Percentiles rank a stretch among this genome's conserved stretches.
Conservation (phyloP, 2,329 filamentous ascomycete species). For the Atkinsonella hypoxylon region DNA sequence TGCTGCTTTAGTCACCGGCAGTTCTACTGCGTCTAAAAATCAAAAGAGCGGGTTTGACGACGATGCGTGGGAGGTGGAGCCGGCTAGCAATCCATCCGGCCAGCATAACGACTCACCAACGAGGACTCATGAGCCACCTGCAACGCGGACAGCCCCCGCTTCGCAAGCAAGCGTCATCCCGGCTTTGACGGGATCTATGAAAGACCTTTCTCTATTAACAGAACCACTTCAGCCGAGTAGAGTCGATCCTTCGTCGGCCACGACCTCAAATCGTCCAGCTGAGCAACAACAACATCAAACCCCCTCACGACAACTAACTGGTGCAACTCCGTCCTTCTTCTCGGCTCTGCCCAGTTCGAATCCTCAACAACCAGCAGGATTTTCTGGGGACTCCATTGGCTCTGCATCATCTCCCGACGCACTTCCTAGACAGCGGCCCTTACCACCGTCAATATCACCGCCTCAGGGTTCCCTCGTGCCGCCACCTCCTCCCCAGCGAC, state of each 20-base stretch:
- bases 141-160: constrained; percentile 9
- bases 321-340: constrained; percentile 50
- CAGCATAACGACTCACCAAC: constrained; percentile 32
- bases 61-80: constrained; percentile 94
- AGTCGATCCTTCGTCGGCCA: constrained; percentile 19
- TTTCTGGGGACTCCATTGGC: constrained; percentile 3
- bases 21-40: constrained; percentile 16
- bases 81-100: constrained; percentile 29
- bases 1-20: constrained; percentile 13
- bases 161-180: constrained; percentile 12
- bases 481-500: constrained; percentile 60
- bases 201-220: constrained; percentile 42
- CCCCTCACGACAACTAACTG: constrained; percentile 33
- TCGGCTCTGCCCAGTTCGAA: constrained; percentile 28
- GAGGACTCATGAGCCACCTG: constrained; percentile 9
- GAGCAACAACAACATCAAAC: constrained; percentile 18
- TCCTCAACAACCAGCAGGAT: constrained; percentile 17
- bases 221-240: constrained; percentile 41
- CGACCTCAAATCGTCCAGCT: constrained; percentile 4
- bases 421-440: constrained; percentile 52
- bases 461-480: constrained; percentile 57
- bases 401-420: constrained; percentile 15
- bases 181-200: constrained; percentile 42
- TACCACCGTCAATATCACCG: constrained; percentile 51
- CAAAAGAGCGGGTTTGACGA: constrained; percentile 66